These are phyloP conservation scores for Hymenoscyphus albidus DNA, from an alignment of 2,329 filamentous ascomycete genomes.

Conservation along the genomic window DNA sequence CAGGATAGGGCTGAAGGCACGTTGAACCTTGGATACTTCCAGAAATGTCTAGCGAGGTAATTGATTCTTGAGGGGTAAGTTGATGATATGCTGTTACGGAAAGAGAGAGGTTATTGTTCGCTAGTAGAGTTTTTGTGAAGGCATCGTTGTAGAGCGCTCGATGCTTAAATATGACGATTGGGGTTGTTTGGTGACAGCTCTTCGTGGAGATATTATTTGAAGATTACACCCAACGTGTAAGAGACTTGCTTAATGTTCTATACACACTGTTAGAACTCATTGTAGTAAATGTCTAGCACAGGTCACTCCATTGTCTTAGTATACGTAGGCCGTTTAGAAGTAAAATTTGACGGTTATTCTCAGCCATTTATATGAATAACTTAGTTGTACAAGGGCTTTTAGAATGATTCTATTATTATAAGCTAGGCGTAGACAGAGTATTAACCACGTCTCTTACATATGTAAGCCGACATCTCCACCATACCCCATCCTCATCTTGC, in stretches of 20 bases:
- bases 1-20: constrained; percentile 19
- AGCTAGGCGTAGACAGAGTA: too few species aligned
- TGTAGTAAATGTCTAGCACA: too few species aligned
- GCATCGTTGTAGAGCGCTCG: constrained; percentile 24
- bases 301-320: too few species aligned
- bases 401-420: too few species aligned
- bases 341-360: too few species aligned
- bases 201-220: constrained; percentile 18
- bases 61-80: constrained; percentile 23
- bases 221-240: constrained; percentile 19
- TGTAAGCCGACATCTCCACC: constrained; percentile 28
- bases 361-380: too few species aligned
- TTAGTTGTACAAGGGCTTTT: too few species aligned
- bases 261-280: too few species aligned
- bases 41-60: constrained; percentile 21
- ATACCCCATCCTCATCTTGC: constrained; percentile 20
- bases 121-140: constrained; percentile 24
- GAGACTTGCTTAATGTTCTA: too few species aligned
- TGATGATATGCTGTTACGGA: constrained; percentile 21
- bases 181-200: constrained; percentile 23
- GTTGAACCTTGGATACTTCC: constrained; percentile 25
- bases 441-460: constrained; percentile 9
- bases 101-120: constrained; percentile 23
- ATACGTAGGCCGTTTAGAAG: too few species aligned
- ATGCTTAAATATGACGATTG: constrained; percentile 24